phyloP scores from a whole-genome alignment of 129 eudicot genomes.

The Mikania micrantha region DNA sequence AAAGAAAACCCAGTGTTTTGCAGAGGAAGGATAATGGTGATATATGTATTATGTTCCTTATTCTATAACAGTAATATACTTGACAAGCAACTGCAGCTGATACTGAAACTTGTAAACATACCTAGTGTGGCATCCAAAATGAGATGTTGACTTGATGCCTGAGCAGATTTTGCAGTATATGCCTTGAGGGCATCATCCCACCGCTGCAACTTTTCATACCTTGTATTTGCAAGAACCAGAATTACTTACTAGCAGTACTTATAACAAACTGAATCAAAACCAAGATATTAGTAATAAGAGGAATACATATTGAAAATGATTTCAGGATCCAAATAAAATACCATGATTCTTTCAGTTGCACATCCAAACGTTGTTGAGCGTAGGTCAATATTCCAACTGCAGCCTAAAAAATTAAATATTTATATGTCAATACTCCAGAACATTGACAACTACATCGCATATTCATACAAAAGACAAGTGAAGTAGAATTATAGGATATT shows the following conservation, averaged over 20 bases:
- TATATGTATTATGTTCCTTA: too few relatives aligned
- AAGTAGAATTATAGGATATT: not conserved
- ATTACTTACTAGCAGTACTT: slow-evolving; percentile 7
- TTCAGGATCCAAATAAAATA: slow-evolving; percentile 23
- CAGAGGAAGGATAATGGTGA: too few relatives aligned
- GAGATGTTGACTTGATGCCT: slow-evolving; percentile 69
- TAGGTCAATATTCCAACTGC: slow-evolving; percentile 93
- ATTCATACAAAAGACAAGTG: slow-evolving; percentile 1
- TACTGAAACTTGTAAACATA: slow-evolving; percentile 8
- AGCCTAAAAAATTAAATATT: slow-evolving; percentile 46
- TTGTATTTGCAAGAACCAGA: slow-evolving; percentile 28
- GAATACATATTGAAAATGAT: not conserved
- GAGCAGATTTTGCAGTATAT: slow-evolving; percentile 74
- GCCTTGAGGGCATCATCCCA: slow-evolving; percentile 96
- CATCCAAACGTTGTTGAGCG: slow-evolving; percentile 88
- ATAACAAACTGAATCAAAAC: not conserved
- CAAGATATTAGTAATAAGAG: not conserved
- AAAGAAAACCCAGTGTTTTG: too few relatives aligned
- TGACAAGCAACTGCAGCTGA: too few relatives aligned
- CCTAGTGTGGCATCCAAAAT: slow-evolving; percentile 83
- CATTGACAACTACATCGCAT: not conserved
- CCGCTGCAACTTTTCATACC: slow-evolving; percentile 91
- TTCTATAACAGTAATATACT: too few relatives aligned
- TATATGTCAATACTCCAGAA: slow-evolving; percentile 10
- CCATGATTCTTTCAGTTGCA: slow-evolving; percentile 94